Conservation (phyloP, 2,329 filamentous ascomycete genomes). For the Fusarium sterilihyphosum region DNA sequence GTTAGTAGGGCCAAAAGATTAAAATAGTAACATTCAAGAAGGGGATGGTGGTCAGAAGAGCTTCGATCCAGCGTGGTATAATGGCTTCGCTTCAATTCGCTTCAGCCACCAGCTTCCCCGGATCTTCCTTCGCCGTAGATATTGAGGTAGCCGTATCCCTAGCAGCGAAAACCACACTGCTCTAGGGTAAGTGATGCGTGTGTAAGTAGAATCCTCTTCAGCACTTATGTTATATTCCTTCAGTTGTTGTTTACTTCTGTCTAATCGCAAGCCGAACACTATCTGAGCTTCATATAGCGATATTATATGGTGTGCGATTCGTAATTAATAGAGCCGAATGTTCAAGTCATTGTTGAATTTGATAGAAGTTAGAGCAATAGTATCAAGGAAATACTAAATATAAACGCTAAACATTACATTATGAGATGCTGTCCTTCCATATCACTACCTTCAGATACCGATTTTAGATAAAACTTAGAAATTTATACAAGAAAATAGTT, state of each 20-base stretch:
- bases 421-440: neutral
- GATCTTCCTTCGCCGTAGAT: neutral
- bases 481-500: too few species aligned
- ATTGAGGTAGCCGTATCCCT: neutral
- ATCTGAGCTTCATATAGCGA: neutral
- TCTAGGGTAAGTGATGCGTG: neutral
- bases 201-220: neutral
- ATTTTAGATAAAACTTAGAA: neutral
- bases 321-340: neutral
- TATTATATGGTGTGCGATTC: neutral
- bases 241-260: neutral
- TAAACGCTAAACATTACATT: too few species aligned
- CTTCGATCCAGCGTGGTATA: neutral
- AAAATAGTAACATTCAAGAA: slow-evolving; percentile 6
- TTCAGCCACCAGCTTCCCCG: neutral
- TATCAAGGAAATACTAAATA: neutral
- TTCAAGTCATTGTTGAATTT: too few species aligned
- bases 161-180: neutral
- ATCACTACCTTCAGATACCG: neutral
- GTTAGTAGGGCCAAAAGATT: neutral
- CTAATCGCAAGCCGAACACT: neutral
- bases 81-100: neutral
- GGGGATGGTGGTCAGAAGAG: neutral
- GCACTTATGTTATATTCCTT: neutral
- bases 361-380: neutral